These are phyloP conservation scores for Leishmania tropica DNA, from an alignment of 208 protist species.

Conservation along the genomic window DNA sequence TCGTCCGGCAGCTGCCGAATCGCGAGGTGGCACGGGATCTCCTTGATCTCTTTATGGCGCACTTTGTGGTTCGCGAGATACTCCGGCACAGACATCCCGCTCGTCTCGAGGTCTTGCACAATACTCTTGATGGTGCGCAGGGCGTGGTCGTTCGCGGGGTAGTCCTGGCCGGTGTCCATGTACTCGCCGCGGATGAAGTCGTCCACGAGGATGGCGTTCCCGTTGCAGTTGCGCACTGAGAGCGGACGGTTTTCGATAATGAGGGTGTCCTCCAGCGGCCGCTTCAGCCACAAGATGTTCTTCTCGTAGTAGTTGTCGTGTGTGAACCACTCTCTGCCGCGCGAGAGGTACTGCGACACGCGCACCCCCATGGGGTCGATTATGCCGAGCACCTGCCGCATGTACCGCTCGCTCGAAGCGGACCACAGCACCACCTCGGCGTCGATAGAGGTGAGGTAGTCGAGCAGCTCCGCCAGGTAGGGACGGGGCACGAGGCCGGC, in stretches of 20 bases:
- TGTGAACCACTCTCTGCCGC: slow-evolving; percentile 74
- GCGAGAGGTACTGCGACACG: slow-evolving; percentile 80
- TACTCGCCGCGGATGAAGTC: slow-evolving; percentile 92
- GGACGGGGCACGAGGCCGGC: slow-evolving; percentile 80
- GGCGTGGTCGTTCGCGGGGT: slow-evolving; percentile 79
- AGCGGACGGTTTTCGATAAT: slow-evolving; percentile 87
- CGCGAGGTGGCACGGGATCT: slow-evolving; percentile 86
- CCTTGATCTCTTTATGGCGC: slow-evolving; percentile 68
- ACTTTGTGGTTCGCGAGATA: slow-evolving; percentile 69
- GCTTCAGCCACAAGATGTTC: slow-evolving; percentile 87
- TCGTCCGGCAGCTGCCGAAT: slow-evolving; percentile 88
- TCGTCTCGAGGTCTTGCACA: slow-evolving; percentile 73
- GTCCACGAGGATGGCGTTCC: slow-evolving; percentile 85
- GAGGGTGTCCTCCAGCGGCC: slow-evolving; percentile 74
- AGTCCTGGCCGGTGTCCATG: slow-evolving; percentile 87
- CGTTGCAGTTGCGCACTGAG: slow-evolving; percentile 86
- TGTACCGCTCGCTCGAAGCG: slow-evolving; percentile 87
- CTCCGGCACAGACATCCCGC: slow-evolving; percentile 60
- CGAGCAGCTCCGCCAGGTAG: slow-evolving; percentile 85
- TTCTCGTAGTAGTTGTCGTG: slow-evolving; percentile 91
- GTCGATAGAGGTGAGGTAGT: slow-evolving; percentile 85
- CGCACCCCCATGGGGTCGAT: slow-evolving; percentile 83
- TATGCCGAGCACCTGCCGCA: slow-evolving; percentile 80
- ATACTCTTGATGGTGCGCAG: slow-evolving; percentile 72
- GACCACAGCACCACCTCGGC: slow-evolving; percentile 92